Evolutionary conservation across 1,139 yeast species (phyloP).

Genomic region (Pichia sp.): DNA sequence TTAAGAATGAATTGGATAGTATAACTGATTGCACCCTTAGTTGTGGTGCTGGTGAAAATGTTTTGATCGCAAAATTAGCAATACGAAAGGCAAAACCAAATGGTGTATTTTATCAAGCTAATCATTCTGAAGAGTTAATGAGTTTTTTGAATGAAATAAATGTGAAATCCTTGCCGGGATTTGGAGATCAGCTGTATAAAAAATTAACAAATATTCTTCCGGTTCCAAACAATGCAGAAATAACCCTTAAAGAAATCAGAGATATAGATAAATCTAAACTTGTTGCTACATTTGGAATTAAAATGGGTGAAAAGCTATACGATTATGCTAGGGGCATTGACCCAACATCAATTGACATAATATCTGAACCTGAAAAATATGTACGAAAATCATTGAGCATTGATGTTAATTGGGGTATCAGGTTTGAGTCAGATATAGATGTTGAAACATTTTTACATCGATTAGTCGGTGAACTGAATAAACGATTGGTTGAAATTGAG

Average conservation of each 20-base stretch:
- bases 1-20: slow-evolving; percentile 42
- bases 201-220: slow-evolving; percentile 34
- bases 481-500: slow-evolving; percentile 43
- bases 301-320: slow-evolving; percentile 59
- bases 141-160: slow-evolving; percentile 39
- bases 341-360: slow-evolving; percentile 45
- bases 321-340: slow-evolving; percentile 66
- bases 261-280: slow-evolving; percentile 35
- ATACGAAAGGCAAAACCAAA: slow-evolving; percentile 73
- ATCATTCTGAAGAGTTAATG: slow-evolving; percentile 26
- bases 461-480: slow-evolving; percentile 53
- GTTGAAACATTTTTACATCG: slow-evolving; percentile 57
- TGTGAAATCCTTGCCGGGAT: slow-evolving; percentile 71
- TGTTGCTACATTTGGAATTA: slow-evolving; percentile 51
- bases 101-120: slow-evolving; percentile 39
- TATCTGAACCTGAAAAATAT: slow-evolving; percentile 40
- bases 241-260: slow-evolving; percentile 36
- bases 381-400: slow-evolving; percentile 75
- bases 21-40: slow-evolving; percentile 66
- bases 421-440: slow-evolving; percentile 57
- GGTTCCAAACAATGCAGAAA: slow-evolving; percentile 16
- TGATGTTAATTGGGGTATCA: slow-evolving; percentile 87
- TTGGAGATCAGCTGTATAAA: slow-evolving; percentile 53
- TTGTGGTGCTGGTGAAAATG: slow-evolving; percentile 68
- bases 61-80: slow-evolving; percentile 75